A percentile compares a stretch with the other conserved stretches of the same genome.
phyloP scores from a whole-genome alignment of 2,329 filamentous ascomycete genomes.

The Pochonia chlamydosporia region DNA sequence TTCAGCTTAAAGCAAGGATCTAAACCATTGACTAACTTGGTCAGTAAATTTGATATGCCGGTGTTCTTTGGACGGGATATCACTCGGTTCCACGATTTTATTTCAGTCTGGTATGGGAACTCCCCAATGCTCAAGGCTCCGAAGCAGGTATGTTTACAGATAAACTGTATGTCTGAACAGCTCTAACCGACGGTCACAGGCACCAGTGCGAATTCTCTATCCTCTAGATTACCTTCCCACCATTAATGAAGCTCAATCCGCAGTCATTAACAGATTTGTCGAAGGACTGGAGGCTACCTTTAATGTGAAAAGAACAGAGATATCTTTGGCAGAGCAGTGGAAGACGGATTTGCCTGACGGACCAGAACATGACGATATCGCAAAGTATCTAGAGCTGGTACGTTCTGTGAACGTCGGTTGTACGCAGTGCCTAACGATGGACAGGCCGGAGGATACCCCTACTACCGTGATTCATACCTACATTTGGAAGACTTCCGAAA shows the following conservation, averaged over 20 bases:
- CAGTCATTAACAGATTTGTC: conserved; percentile 1
- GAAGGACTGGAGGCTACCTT: neutral
- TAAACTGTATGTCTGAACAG: neutral
- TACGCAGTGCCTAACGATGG: neutral
- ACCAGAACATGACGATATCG: conserved; percentile 1
- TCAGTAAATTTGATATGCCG: conserved; percentile 5
- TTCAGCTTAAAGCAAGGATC: conserved; percentile 1
- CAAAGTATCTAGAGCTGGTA: conserved; percentile 2
- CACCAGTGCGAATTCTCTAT: neutral
- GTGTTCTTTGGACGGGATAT: conserved; percentile 5
- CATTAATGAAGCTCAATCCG: neutral
- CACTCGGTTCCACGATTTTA: neutral
- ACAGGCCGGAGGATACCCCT: conserved; percentile 5
- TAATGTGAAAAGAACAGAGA: neutral
- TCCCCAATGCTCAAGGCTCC: neutral
- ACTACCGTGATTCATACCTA: conserved; percentile 2
- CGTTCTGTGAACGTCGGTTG: neutral
- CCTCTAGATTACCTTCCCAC: conserved; percentile 4
- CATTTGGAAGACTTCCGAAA: neutral
- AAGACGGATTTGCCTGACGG: conserved; percentile 3
- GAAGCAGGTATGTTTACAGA: neutral
- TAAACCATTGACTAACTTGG: neutral
- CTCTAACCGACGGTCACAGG: neutral
- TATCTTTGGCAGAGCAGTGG: conserved; percentile 5
- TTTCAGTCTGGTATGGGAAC: conserved; percentile 2